A percentile compares a stretch with the other conserved stretches of the same genome.
Conservation (phyloP, 768 basidiomycete genomes). For the Leccinum variicolor region DNA sequence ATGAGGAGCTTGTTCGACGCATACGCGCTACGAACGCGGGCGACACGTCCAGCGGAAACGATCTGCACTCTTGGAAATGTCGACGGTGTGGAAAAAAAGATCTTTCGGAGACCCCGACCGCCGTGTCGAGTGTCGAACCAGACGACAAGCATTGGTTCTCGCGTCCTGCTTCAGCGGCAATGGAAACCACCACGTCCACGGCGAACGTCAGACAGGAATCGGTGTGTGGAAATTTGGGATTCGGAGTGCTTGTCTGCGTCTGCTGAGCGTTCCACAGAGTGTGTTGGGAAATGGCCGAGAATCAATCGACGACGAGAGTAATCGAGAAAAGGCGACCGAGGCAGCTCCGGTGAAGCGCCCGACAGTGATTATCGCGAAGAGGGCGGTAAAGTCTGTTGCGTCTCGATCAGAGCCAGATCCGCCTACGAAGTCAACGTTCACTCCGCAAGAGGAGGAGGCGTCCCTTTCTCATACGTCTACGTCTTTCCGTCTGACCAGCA, state of each 20-base stretch:
- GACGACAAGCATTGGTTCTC: neutral
- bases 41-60: slow-evolving; percentile 17
- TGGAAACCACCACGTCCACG: neutral
- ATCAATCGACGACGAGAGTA: neutral
- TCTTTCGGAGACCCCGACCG: neutral
- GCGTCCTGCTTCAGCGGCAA: neutral
- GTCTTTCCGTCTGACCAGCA: neutral
- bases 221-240: slow-evolving; percentile 6
- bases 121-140: slow-evolving; percentile 4
- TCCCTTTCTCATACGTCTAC: neutral
- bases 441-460: neutral
- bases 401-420: neutral
- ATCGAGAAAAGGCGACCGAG: neutral
- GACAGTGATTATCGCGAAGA: neutral
- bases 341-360: neutral
- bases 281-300: neutral
- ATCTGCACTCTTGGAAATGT: slow-evolving; percentile 27
- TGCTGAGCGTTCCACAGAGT: slow-evolving; percentile 9
- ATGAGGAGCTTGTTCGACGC: slow-evolving; percentile 22
- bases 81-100: slow-evolving; percentile 27
- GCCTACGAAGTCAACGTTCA: neutral
- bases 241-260: neutral
- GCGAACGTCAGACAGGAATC: slow-evolving; percentile 1
- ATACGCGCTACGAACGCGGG: slow-evolving; percentile 24
- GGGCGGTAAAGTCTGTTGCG: neutral